These are phyloP conservation scores for Magnolia changhungtana DNA, from an alignment of 164 flowering plant species.

Conservation along the genomic window DNA sequence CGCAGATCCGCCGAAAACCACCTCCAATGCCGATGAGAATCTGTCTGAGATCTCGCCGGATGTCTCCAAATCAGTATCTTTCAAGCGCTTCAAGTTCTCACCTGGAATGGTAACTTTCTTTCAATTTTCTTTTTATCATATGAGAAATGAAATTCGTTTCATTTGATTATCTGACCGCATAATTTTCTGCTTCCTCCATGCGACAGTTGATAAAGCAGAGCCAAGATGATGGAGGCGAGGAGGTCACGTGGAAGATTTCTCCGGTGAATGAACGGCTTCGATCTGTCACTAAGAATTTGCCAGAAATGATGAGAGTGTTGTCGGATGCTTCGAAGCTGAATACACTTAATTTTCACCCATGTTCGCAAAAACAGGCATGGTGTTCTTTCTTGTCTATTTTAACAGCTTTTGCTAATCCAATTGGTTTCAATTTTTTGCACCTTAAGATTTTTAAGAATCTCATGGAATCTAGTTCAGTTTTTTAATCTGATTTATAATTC, in stretches of 20 bases:
- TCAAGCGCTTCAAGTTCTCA: slow-evolving; percentile 81
- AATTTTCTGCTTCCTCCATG: not conserved
- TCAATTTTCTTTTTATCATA: not conserved
- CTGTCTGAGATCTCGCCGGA: slow-evolving; percentile 51
- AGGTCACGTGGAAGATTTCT: slow-evolving; percentile 91
- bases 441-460: not conserved
- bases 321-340: slow-evolving; percentile 64
- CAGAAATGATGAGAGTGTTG: slow-evolving; percentile 43
- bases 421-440: not conserved
- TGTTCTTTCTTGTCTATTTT: not conserved
- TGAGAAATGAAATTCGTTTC: not conserved
- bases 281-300: slow-evolving; percentile 56
- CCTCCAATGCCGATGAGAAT: slow-evolving; percentile 22
- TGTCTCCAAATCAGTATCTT: slow-evolving; percentile 35
- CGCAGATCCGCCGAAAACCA: slow-evolving; percentile 10
- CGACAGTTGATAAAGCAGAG: slow-evolving; percentile 81
- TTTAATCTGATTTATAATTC: no score
- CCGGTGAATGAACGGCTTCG: slow-evolving; percentile 84
- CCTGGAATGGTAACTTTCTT: slow-evolving; percentile 71
- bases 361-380: slow-evolving; percentile 47
- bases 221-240: slow-evolving; percentile 93
- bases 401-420: no score
- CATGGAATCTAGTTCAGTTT: not conserved
- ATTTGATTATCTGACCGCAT: not conserved
- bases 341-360: slow-evolving; percentile 38